Evolutionary conservation across 176 grass and related monocot species (phyloP).

Genomic region (Oryza glumipatula): DNA sequence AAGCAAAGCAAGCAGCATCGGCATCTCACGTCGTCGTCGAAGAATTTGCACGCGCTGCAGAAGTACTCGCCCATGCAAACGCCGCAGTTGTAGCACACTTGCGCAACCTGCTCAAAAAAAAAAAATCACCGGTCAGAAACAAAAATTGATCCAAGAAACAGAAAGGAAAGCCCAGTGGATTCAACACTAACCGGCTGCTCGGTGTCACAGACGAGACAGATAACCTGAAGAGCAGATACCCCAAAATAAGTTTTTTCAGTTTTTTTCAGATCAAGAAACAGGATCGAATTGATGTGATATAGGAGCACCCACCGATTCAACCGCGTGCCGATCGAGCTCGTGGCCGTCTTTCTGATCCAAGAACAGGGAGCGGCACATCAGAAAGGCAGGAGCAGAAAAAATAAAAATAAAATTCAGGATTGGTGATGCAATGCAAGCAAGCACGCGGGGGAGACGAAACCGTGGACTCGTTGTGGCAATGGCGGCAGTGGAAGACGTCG

Average conservation of each 20-base stretch:
- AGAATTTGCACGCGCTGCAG: conserved; percentile 74
- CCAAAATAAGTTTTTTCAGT: neutral
- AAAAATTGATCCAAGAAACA: neutral
- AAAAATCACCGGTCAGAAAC: neutral
- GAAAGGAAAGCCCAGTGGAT: neutral
- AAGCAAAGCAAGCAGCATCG: neutral
- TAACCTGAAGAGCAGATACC: conserved; percentile 49
- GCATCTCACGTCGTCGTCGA: conserved; percentile 76
- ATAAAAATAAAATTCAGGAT: conserved; percentile 9
- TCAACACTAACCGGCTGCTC: conserved; percentile 68
- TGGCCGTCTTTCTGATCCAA: conserved; percentile 70
- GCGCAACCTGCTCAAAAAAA: conserved; percentile 44
- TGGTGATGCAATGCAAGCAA: neutral
- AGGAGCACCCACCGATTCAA: conserved; percentile 68
- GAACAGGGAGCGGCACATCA: neutral
- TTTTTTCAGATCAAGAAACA: neutral
- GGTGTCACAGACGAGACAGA: conserved; percentile 79
- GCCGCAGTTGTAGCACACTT: conserved; percentile 77
- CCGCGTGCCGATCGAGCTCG: conserved; percentile 65
- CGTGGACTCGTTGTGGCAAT: conserved; percentile 89
- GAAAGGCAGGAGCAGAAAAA: conserved; percentile 8
- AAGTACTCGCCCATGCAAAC: conserved; percentile 93
- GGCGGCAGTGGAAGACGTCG: conserved; percentile 86
- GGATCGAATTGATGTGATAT: neutral
- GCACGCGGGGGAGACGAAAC: conserved; percentile 28